These are phyloP conservation scores for Dimocarpus longan DNA, from an alignment of 345 rosid genomes.

Conservation along the genomic window DNA sequence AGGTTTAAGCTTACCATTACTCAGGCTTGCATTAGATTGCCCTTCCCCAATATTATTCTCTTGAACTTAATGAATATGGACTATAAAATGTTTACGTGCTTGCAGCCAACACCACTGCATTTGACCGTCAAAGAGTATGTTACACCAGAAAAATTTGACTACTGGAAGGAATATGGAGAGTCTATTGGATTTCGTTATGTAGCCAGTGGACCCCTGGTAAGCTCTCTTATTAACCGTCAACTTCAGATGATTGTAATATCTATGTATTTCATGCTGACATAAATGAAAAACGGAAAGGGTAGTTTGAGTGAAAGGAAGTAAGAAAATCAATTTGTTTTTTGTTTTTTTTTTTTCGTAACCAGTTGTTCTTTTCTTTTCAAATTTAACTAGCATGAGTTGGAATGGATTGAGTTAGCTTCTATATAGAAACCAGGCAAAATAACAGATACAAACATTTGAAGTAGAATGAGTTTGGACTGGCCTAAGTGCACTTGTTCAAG, in stretches of 20 bases:
- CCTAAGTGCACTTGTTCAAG: not conserved
- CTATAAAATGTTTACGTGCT: not conserved
- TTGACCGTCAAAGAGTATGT: constrained; percentile 95
- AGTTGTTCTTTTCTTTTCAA: not conserved
- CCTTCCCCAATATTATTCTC: not conserved
- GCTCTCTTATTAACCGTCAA: constrained; percentile 3
- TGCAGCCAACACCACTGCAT: constrained; percentile 97
- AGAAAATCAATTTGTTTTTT: not conserved
- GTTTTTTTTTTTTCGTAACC: not conserved
- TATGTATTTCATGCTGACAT: not conserved
- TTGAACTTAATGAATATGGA: not conserved
- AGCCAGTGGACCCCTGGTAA: constrained; percentile 98
- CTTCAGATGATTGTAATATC: not conserved
- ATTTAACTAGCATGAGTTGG: not conserved
- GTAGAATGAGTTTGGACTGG: not conserved
- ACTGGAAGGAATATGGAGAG: constrained; percentile 96
- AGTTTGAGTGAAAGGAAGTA: not conserved
- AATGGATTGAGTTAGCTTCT: not conserved
- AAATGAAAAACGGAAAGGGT: constrained; percentile 1
- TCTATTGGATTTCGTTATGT: constrained; percentile 93
- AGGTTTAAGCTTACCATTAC: not conserved
- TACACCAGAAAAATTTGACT: constrained; percentile 87
- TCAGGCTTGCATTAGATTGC: not conserved
- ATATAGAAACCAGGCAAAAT: not conserved
- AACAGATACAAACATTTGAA: not conserved